phyloP scores from a whole-genome alignment of 129 eudicot species.

The Dittrichia graveolens region DNA sequence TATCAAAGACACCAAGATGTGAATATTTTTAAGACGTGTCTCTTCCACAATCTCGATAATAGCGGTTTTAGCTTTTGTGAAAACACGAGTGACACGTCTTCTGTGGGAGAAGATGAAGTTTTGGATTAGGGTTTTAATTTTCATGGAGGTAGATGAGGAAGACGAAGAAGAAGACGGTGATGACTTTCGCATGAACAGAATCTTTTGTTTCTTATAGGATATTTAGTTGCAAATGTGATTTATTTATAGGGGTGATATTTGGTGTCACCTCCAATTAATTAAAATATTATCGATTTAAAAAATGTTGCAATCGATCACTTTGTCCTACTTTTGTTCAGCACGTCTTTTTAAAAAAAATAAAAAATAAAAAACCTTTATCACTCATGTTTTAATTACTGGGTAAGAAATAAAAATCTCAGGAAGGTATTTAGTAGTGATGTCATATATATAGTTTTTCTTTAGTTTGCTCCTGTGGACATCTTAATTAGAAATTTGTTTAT shows the following conservation, averaged over 20 bases:
- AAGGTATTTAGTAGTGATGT: no score
- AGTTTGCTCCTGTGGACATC: no score
- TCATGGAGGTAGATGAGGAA: constrained; percentile 46
- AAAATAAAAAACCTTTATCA: constrained; percentile 15
- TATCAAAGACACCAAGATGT: constrained; percentile 26
- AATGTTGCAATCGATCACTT: constrained; percentile 60
- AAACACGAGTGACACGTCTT: constrained; percentile 45
- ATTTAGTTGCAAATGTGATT: constrained; percentile 29
- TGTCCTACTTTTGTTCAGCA: constrained; percentile 34
- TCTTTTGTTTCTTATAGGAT: constrained; percentile 20
- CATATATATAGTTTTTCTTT: no score
- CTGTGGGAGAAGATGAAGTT: constrained; percentile 57
- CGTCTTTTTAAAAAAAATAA: neutral
- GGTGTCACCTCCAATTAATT: constrained; percentile 39
- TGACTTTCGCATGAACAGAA: constrained; percentile 45
- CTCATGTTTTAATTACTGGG: neutral
- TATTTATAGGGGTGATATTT: constrained; percentile 60
- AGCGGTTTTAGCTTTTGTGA: constrained; percentile 56
- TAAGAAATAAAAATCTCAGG: no score
- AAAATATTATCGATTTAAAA: constrained; percentile 30
- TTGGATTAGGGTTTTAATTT: constrained; percentile 63
- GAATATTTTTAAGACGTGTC: constrained; percentile 33
- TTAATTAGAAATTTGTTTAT: no score
- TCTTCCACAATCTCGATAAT: constrained; percentile 44
- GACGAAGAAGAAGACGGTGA: constrained; percentile 39